Evolutionary conservation across 345 rosid genomes (phyloP), one percentile per base, ranked within the genome.

Genomic region (Ceriops zippeliana): DNA sequence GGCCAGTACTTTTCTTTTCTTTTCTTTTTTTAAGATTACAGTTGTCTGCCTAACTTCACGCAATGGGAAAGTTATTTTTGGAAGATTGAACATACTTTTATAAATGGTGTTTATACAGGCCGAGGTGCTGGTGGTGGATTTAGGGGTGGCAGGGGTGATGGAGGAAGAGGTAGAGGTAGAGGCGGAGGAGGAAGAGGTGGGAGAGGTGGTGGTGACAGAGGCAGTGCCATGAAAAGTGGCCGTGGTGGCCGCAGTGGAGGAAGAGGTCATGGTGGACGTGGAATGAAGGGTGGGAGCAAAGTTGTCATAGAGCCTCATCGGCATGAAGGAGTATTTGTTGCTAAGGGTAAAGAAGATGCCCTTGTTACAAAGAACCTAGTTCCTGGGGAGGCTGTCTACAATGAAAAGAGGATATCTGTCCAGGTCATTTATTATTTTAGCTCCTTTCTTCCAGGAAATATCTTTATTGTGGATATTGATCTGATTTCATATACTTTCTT

Each of bases 381-480:
- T 24, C 92, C 98, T 61, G 96, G 96, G 1, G 98, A 88, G 62
- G 91, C 96, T 63, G 98, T 95, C n/a, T 90, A 95, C 83, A 91
- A 87, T 38, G 93, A 95, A 86, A 95, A 90, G 90, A 85, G 96
- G 59, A 73, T 95, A 68, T 62, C 97, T 58, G 93, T 90, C 21
- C 99, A 86, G 97, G 97, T 59, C 24, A 21, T 7, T 61, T 8
- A 11, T 68, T 16, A 31, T 22, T 60, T 4, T 8, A 1, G 6
- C 3, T 34, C 10, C 7, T 20, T n/a, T 27, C 11, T 22, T 31
- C 3, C 22, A 34, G 37, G 37, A 34, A 34, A 7, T 1, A 7
- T 34, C 9, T 34, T 7, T 34, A 34, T 34, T 34, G 37, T 34
- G 37, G 37, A 34, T 34, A 24, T 6, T 24, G 31, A 34, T 52